These are phyloP conservation scores for Salix dunnii DNA, from an alignment of 345 rosid genomes.

Conservation along the genomic window DNA sequence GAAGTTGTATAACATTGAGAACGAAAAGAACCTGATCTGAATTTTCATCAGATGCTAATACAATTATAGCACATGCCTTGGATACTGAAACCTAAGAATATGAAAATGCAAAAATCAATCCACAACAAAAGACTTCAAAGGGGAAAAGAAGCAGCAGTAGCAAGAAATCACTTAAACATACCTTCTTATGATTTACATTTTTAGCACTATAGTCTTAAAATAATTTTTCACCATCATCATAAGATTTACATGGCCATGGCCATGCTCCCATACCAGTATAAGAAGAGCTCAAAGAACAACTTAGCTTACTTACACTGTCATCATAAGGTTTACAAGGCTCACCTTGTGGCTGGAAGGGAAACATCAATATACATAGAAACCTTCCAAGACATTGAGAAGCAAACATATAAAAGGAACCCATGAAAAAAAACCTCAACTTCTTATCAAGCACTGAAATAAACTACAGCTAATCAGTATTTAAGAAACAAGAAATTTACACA, in stretches of 20 bases:
- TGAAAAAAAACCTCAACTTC: background rate
- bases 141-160: background rate
- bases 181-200: too few species aligned
- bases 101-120: constrained; percentile 7
- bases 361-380: background rate
- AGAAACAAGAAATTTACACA: background rate
- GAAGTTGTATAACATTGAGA: constrained; percentile 7
- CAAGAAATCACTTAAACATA: constrained; percentile 12
- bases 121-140: background rate
- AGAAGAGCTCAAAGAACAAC: background rate
- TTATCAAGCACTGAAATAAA: background rate
- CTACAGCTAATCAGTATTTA: background rate
- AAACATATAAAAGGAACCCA: background rate
- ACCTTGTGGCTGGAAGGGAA: background rate
- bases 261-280: background rate
- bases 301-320: background rate
- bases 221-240: background rate
- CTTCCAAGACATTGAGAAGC: background rate
- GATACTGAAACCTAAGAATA: constrained; percentile 74
- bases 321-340: background rate
- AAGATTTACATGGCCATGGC: background rate
- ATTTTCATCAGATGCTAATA: constrained; percentile 83
- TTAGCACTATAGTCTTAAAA: constrained; percentile 4
- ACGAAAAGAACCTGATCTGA: constrained; percentile 77
- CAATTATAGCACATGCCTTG: constrained; percentile 80